Conservation (phyloP, 2,329 filamentous ascomycete genomes). For the Metarhizium guizhouense region DNA sequence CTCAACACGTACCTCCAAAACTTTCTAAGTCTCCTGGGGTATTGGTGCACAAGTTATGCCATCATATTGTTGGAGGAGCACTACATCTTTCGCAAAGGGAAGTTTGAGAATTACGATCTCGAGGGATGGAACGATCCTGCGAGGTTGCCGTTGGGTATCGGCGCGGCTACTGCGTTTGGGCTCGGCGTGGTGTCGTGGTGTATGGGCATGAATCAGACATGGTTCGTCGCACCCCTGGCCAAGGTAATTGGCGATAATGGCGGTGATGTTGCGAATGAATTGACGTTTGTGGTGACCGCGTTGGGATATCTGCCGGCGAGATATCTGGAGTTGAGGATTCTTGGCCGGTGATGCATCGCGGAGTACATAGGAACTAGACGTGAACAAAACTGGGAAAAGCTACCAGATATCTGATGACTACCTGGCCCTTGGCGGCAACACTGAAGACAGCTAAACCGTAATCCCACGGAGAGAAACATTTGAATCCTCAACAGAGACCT, state of each 20-base stretch:
- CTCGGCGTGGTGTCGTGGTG: conserved; percentile 36
- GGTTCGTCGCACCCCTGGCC: conserved; percentile 48
- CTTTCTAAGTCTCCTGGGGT: conserved; percentile 35
- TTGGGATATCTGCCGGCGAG: conserved; percentile 31
- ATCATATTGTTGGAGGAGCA: conserved; percentile 33
- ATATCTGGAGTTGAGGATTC: conserved; percentile 28
- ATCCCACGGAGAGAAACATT: too few relatives aligned
- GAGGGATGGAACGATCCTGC: conserved; percentile 34
- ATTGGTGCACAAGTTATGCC: conserved; percentile 35
- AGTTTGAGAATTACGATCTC: conserved; percentile 31
- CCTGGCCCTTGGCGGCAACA: too few relatives aligned
- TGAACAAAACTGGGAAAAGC: too few relatives aligned
- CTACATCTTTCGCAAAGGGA: conserved; percentile 30
- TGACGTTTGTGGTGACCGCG: conserved; percentile 33
- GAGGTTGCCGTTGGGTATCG: conserved; percentile 30
- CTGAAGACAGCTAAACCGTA: too few relatives aligned
- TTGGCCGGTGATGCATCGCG: conserved; percentile 8
- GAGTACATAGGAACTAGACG: too few relatives aligned
- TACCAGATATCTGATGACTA: too few relatives aligned
- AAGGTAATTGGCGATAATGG: conserved; percentile 46
- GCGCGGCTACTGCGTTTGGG: conserved; percentile 32
- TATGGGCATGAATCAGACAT: conserved; percentile 46
- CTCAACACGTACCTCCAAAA: conserved; percentile 34
- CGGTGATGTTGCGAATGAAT: conserved; percentile 42
- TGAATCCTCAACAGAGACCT: too few relatives aligned